A percentile compares a stretch with the other conserved stretches of the same genome.
Conservation (phyloP, 2,329 filamentous ascomycete genomes). For the Colletotrichum lindemuthianum region DNA sequence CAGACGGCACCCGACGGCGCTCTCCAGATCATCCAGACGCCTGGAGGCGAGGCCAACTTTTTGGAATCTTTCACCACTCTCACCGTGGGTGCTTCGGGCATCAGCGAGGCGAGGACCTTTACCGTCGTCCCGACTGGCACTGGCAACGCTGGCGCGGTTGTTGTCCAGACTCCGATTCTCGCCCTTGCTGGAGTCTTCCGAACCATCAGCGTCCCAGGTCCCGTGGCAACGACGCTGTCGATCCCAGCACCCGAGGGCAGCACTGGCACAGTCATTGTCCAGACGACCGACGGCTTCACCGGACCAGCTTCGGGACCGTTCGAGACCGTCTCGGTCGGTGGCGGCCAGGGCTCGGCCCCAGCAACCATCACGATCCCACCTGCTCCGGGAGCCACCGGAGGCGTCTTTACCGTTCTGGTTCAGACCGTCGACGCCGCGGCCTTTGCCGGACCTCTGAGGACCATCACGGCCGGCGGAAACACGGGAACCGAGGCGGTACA, state of each 20-base stretch:
- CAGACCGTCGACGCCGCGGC: conserved; percentile 4
- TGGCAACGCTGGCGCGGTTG: conserved; percentile 17
- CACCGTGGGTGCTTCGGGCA: conserved; percentile 6
- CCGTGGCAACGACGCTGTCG: conserved; percentile 13
- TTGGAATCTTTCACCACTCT: conserved; percentile 15
- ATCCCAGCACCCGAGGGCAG: conserved; percentile 19
- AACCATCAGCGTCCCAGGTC: conserved; percentile 11
- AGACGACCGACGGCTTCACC: conserved; percentile 21
- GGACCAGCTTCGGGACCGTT: conserved; percentile 16
- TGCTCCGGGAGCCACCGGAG: not conserved
- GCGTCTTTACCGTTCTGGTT: conserved; percentile 12
- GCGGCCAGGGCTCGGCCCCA: not conserved
- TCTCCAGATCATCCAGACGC: conserved; percentile 26
- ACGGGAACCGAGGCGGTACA: conserved; percentile 2
- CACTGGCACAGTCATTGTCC: conserved; percentile 18
- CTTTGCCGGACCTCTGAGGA: conserved; percentile 17
- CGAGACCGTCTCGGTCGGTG: conserved; percentile 11
- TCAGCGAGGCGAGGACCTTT: conserved; percentile 1
- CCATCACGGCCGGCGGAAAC: conserved; percentile 28
- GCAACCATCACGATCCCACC: conserved; percentile 24
- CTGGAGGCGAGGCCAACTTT: conserved; percentile 15
- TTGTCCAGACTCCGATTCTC: conserved; percentile 18
- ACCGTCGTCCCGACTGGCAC: conserved; percentile 20
- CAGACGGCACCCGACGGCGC: not conserved
- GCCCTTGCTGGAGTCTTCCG: conserved; percentile 2